These are phyloP conservation scores for Phylloporus sp. DNA, from an alignment of 768 basidiomycete species.

Conservation along the genomic window DNA sequence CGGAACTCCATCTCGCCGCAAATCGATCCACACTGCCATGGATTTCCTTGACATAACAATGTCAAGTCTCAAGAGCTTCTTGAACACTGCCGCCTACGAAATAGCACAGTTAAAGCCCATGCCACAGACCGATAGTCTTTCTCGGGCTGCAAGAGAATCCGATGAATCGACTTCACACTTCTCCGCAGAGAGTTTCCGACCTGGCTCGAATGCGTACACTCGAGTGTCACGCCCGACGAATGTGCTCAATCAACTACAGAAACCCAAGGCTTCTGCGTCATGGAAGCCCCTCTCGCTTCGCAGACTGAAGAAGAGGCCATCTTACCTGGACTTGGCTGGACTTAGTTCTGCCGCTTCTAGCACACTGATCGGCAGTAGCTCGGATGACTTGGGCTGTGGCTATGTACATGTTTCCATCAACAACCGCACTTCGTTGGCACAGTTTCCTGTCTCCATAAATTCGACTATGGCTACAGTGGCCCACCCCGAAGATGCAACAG, in stretches of 20 bases:
- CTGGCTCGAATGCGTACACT: background rate
- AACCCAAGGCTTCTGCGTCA: constrained; percentile 14
- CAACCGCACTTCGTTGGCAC: constrained; percentile 25
- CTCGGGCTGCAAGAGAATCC: constrained; percentile 1
- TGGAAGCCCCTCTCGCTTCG: constrained; percentile 14
- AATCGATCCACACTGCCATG: constrained; percentile 17
- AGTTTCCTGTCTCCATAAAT: constrained; percentile 26
- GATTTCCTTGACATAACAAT: constrained; percentile 31
- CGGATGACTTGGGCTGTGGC: constrained; percentile 10
- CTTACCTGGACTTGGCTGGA: constrained; percentile 1
- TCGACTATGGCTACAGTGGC: constrained; percentile 28
- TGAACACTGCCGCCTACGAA: constrained; percentile 29
- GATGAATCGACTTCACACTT: background rate
- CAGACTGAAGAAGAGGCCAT: constrained; percentile 4
- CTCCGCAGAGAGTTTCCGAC: constrained; percentile 3
- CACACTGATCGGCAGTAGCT: constrained; percentile 18
- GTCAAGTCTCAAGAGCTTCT: constrained; percentile 30
- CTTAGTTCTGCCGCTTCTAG: constrained; percentile 14
- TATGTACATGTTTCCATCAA: constrained; percentile 25
- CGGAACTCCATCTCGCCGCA: constrained; percentile 1
- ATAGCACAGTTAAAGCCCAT: constrained; percentile 26
- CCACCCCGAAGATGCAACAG: constrained; percentile 27
- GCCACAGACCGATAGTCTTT: constrained; percentile 11
- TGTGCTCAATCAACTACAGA: background rate
- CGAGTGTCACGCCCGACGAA: constrained; percentile 4